Percentiles rank a stretch among this genome's conserved stretches.
phyloP scores from a whole-genome alignment of 140 eudicot species.

The Bidens hawaiensis region DNA sequence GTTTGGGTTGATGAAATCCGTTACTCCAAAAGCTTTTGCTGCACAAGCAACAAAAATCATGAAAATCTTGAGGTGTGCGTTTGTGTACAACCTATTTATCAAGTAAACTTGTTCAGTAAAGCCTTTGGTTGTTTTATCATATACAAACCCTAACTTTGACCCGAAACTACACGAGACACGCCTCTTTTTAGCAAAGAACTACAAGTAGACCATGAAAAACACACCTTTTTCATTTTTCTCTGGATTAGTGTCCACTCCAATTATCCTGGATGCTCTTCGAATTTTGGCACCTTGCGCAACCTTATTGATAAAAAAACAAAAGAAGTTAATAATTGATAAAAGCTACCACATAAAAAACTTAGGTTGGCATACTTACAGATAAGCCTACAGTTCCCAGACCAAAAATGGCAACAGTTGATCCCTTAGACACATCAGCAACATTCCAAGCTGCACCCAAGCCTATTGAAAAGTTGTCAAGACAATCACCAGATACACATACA shows the following conservation, averaged over 20 bases:
- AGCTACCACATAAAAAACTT: not conserved
- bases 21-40: slow-evolving; percentile 91
- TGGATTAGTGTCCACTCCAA: slow-evolving; percentile 83
- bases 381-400: slow-evolving; percentile 99
- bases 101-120: too few relatives aligned
- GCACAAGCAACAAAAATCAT: slow-evolving; percentile 24
- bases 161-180: too few relatives aligned
- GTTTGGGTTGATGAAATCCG: slow-evolving; percentile 82
- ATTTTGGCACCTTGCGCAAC: slow-evolving; percentile 94
- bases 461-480: slow-evolving; percentile 17
- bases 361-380: slow-evolving; percentile 53
- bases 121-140: too few relatives aligned
- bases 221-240: slow-evolving; percentile 69
- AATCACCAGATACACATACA: not conserved
- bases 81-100: too few relatives aligned
- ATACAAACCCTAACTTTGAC: too few relatives aligned
- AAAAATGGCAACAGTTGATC: slow-evolving; percentile 82
- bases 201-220: too few relatives aligned
- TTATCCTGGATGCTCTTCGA: slow-evolving; percentile 82
- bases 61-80: too few relatives aligned
- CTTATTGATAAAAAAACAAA: slow-evolving; percentile 26
- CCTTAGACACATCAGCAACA: slow-evolving; percentile 77
- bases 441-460: slow-evolving; percentile 98
- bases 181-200: too few relatives aligned
- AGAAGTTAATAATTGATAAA: too few relatives aligned